These are phyloP conservation scores for Megacollybia platyphylla DNA, from an alignment of 1,284 basidiomycete species.

Conservation along the genomic window DNA sequence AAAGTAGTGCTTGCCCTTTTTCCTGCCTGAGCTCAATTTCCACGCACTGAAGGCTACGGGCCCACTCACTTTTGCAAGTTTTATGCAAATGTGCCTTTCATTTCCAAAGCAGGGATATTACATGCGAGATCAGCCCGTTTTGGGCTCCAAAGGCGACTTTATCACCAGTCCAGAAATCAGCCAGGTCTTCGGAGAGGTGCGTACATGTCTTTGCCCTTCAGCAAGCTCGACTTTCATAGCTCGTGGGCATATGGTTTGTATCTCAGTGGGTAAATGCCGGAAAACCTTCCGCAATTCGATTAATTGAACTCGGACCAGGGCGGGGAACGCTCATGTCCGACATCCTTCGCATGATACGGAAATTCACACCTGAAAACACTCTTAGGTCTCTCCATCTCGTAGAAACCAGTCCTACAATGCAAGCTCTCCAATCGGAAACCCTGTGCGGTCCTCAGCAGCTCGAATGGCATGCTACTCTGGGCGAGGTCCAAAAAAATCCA, in stretches of 20 bases:
- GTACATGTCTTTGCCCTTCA: constrained; percentile 10
- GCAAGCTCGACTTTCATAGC: constrained; percentile 26
- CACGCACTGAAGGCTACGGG: constrained; percentile 55
- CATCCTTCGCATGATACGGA: constrained; percentile 59
- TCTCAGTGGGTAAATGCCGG: constrained; percentile 65
- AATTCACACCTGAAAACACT: constrained; percentile 28
- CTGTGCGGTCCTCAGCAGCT: constrained; percentile 29
- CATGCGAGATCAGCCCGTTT: constrained; percentile 65
- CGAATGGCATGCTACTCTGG: constrained; percentile 68
- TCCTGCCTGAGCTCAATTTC: not conserved
- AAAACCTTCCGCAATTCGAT: constrained; percentile 38
- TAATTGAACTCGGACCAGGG: constrained; percentile 93
- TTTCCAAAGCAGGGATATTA: constrained; percentile 89
- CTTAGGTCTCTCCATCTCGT: constrained; percentile 63
- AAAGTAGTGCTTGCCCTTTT: not conserved
- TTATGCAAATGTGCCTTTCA: constrained; percentile 81
- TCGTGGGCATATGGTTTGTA: constrained; percentile 79
- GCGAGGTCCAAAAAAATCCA: constrained; percentile 43
- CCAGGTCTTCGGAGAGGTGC: constrained; percentile 93
- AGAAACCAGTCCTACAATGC: constrained; percentile 68
- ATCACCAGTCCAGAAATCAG: constrained; percentile 95
- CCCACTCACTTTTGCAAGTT: constrained; percentile 74
- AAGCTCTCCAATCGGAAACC: constrained; percentile 48
- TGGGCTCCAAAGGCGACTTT: constrained; percentile 87
- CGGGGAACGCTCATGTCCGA: constrained; percentile 88